phyloP scores from a whole-genome alignment of 805 yeast genomes.

The Wickerhamiella siamensis region DNA sequence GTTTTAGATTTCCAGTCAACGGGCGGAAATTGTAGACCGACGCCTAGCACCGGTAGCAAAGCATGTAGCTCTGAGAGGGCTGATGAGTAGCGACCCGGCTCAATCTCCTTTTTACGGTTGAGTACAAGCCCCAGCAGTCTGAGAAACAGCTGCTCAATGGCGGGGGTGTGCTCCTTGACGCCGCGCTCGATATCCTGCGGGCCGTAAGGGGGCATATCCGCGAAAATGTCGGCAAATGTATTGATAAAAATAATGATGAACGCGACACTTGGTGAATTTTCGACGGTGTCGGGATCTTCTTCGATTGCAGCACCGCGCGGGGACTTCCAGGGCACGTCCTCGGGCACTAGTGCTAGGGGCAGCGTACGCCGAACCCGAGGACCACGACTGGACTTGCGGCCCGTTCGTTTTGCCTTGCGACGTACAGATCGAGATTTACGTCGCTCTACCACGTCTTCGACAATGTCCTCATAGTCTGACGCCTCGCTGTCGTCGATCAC shows the following conservation, averaged over 20 bases:
- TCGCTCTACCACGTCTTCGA: background rate
- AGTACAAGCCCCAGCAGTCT: constrained; percentile 25
- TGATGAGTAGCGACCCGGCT: constrained; percentile 24
- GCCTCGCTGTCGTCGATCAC: constrained; percentile 2
- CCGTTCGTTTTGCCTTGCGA: background rate
- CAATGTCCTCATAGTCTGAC: background rate
- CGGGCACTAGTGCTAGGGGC: constrained; percentile 17
- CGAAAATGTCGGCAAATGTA: constrained; percentile 17
- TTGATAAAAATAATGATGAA: constrained; percentile 15
- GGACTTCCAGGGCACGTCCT: constrained; percentile 21
- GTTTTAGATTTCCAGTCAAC: constrained; percentile 17
- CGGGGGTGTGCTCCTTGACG: constrained; percentile 14
- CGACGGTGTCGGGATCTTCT: constrained; percentile 15
- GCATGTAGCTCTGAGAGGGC: constrained; percentile 28
- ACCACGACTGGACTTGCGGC: too few relatives aligned
- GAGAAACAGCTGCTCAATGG: constrained; percentile 22
- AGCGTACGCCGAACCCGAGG: constrained; percentile 3
- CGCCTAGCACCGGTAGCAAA: constrained; percentile 19
- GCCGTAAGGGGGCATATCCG: constrained; percentile 24
- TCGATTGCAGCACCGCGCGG: constrained; percentile 16
- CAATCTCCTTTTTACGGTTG: constrained; percentile 30
- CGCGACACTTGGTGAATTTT: constrained; percentile 20
- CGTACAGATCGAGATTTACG: background rate
- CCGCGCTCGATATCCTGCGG: constrained; percentile 32
- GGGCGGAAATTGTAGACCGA: constrained; percentile 19